Base-by-base conservation (phyloP, 202 grass and related monocot species). In the Cymbopogon flexuosus region DNA sequence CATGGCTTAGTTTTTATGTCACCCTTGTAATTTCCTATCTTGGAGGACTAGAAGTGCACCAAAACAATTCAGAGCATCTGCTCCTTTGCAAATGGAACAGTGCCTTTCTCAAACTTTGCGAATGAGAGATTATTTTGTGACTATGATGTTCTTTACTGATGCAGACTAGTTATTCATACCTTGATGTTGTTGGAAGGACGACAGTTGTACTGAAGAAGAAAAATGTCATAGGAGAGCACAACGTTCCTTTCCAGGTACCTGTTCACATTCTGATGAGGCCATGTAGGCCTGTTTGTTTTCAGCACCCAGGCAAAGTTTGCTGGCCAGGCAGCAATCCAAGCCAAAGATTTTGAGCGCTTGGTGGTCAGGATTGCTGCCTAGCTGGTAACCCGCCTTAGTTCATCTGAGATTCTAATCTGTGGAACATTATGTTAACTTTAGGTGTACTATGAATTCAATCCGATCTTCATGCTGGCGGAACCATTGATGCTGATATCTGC, bases 401-500 rank as follows among this genome's bases (percentile, higher is more conserved):
- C 23, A 69, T 62, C 5, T 34, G 10, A 43, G 15, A 63, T 69
- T 72, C 54, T 80, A 22, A 74, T 56, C 11, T 64, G 23, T 78
- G 58, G 29, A 27, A 65, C 30, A 43, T 73, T 74, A 2, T 84
- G 62, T 52, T 70, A 52, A 62, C 24, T 90, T 59, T 31, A 93
- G 91, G 91, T 93, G 56, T 86, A 87, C 81, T 93, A 93, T 24
- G 88, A 93, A 60, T 93, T 93, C 86, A 93, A 82, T 42, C 91
- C 86, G 0, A 75, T 93, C 66, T 93, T 91, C 77, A 91, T 91
- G 91, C 73, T 93, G 24, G 91, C 86, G 2, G 91, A 93, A 68
- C 91, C 91, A 5, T 79, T 91, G 77, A 93, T 93, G 91, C 84
- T 93, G 88, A 70, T 93, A 73, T 87, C 86, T 43, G 80, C 83